A percentile compares a stretch with the other conserved stretches of the same genome.
Conservation (phyloP, 2,329 filamentous ascomycete genomes). For the Dendrostoma leiphaemia region DNA sequence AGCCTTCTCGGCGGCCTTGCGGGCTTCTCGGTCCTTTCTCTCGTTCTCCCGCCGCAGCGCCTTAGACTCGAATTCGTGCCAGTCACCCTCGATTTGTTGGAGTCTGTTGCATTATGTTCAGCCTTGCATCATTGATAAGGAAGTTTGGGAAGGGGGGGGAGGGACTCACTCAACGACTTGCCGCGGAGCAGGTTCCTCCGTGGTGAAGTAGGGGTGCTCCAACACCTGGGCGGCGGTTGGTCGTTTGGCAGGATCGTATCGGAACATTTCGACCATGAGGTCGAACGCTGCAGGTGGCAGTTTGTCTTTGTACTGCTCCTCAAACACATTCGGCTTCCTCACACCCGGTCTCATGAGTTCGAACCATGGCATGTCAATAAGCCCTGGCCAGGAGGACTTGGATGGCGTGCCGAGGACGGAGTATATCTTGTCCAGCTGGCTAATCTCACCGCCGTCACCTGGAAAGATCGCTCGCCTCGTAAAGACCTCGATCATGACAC, state of each 20-base stretch:
- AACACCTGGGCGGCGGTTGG: constrained; percentile 83
- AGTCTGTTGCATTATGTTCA: constrained; percentile 52
- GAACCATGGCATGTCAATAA: constrained; percentile 97
- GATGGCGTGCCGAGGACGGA: constrained; percentile 86
- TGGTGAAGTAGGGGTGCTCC: constrained; percentile 82
- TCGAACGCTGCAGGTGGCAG: constrained; percentile 81
- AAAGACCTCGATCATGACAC: constrained; percentile 95
- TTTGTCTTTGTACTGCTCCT: constrained; percentile 75
- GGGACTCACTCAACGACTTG: constrained; percentile 78
- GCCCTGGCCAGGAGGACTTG: constrained; percentile 78
- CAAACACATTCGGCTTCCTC: constrained; percentile 71
- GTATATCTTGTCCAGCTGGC: constrained; percentile 96
- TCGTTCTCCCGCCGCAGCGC: constrained; percentile 88
- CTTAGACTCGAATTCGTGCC: constrained; percentile 99
- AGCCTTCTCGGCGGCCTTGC: constrained; percentile 42
- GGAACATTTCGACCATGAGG: constrained; percentile 79
- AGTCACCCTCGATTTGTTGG: constrained; percentile 81
- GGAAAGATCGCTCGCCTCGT: constrained; percentile 91
- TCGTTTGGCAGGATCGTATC: constrained; percentile 80
- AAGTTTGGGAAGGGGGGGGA: neutral
- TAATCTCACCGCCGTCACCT: constrained; percentile 92
- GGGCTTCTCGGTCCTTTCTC: constrained; percentile 55
- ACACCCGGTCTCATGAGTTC: constrained; percentile 80
- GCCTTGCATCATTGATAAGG: constrained; percentile 15
- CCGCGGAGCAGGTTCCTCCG: constrained; percentile 72